Evolutionary conservation across 2,329 filamentous ascomycete genomes (phyloP), one percentile per base, ranked within the genome.

Genomic region (Thelonectria discophora): DNA sequence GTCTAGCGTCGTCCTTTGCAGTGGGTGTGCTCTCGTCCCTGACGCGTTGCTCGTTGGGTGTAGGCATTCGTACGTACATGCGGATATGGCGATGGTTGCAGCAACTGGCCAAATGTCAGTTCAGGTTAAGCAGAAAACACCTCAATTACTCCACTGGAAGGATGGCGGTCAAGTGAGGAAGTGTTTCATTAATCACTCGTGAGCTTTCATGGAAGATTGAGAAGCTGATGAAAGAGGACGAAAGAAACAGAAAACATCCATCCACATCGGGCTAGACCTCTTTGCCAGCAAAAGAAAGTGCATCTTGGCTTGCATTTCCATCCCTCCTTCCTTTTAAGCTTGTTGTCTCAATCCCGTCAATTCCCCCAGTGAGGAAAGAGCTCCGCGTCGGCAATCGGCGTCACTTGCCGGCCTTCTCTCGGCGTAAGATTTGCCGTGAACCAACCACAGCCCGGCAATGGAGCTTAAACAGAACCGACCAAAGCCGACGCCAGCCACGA

Each of bases 401-500:
- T 13, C 20, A 8, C 20, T 18, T 4, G 12, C 21, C 47, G 2
- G 7, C n/a, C 17, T 47, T 20, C 13, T 30, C 27, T 47, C 45
- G 24, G 45, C n/a, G 13, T 17, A 47, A 42, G 34, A 37, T 15
- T 15, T 37, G 34, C 34, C 34, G 34, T 13, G 15, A 49, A 24
- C 52, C 52, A 60, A 52, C 58, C 47, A 55, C 40, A 24, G 47
- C 39, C 30, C 59, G 34, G 42, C 48, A 62, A 20, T n/a, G 10
- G 9, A 32, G 45, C 47, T 32, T 21, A 56, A 61, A 39, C 48
- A 8, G n/a, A 30, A 37, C 60, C 60, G 46, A 52, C 40, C n/a
- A 59, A 54, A 63, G 60, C 60, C 60, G 60, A 60, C n/a, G 51
- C 60, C 12, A 59, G 46, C 60, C 60, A 48, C 55, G 46, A 63